Base-by-base conservation (phyloP, 805 yeast genomes). In the Wickerhamomyces rabaulensis region DNA sequence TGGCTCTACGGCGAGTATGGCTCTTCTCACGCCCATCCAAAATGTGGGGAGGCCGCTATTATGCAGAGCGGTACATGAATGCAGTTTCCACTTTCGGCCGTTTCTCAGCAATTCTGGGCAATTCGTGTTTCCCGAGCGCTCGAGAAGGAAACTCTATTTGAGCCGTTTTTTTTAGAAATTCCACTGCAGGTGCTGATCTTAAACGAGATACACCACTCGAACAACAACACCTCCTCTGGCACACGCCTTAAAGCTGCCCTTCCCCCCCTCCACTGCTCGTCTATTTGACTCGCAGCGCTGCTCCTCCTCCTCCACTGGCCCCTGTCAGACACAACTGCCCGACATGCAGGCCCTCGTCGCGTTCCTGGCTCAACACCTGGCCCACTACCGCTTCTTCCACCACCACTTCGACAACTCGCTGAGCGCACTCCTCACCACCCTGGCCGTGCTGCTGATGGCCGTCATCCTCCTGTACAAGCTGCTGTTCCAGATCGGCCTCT, bases 401-500 rank as follows among this genome's bases (percentile, higher is more conserved):
- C 55, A 56, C n/a, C 63, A 60, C 43, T 52, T 60, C 43, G 41
- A 49, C 7, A 52, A 60, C 38, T 56, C 55, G 15, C 22, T 57
- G 4, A 54, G 60, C 1, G 39, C 52, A 12, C 49, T 52, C 16
- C 54, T 63, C 22, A 63, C 67, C 3, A 50, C 57, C 12, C 15
- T 57, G 2, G 57, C 53, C 3, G 40, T 63, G 2, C 17, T 55
- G 1, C 45, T 58, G 9, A 47, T 64, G 1, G 15, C 50, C 1
- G 9, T 40, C 7, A 57, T 68, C 2, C 22, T 59, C 8, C 12
- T 40, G 29, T 75, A 74, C 52, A 76, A 76, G 45, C 48, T 60
- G 1, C 50, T 73, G 13, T 72, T 73, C 58, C 66, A 72, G 64
- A 48, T 67, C 25, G 80, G 80, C 1, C 65, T 74, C 3, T 62